phyloP scores from a whole-genome alignment of 2,329 filamentous ascomycete species.

The Arthrobotrys iridis region DNA sequence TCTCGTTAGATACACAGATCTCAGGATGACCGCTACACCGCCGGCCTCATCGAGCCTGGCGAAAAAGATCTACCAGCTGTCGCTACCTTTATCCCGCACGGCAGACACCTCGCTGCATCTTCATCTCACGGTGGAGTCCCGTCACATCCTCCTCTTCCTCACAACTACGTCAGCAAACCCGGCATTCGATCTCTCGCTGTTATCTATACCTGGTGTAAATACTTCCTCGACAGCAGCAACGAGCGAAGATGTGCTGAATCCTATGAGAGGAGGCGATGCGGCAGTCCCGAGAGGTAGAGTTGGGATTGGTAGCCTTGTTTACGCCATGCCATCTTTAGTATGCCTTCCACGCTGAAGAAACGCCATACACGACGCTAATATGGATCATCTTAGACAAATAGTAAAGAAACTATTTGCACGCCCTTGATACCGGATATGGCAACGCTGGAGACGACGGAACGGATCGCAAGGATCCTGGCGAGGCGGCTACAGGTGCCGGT shows the following conservation, averaged over 20 bases:
- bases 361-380: neutral
- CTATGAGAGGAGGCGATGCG: slow-evolving; percentile 36
- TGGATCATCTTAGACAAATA: slow-evolving; percentile 58
- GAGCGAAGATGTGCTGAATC: slow-evolving; percentile 37
- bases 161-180: slow-evolving; percentile 70
- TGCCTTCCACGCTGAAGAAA: slow-evolving; percentile 56
- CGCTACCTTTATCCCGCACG: slow-evolving; percentile 70
- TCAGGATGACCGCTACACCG: slow-evolving; percentile 18
- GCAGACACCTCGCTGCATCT: slow-evolving; percentile 72
- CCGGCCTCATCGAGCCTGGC: neutral
- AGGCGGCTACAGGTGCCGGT: slow-evolving; percentile 76
- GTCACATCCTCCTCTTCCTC: slow-evolving; percentile 70
- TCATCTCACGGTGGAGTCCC: slow-evolving; percentile 69
- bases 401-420: slow-evolving; percentile 76
- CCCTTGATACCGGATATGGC: slow-evolving; percentile 78
- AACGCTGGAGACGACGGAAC: slow-evolving; percentile 85
- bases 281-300: slow-evolving; percentile 60
- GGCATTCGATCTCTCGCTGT: slow-evolving; percentile 58
- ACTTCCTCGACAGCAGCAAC: slow-evolving; percentile 2
- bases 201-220: slow-evolving; percentile 57
- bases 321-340: slow-evolving; percentile 85
- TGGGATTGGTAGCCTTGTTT: slow-evolving; percentile 87
- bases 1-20: neutral
- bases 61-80: slow-evolving; percentile 64
- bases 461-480: slow-evolving; percentile 85